phyloP scores from a whole-genome alignment of 2,329 filamentous ascomycete species.

The Talaromyces sp. region DNA sequence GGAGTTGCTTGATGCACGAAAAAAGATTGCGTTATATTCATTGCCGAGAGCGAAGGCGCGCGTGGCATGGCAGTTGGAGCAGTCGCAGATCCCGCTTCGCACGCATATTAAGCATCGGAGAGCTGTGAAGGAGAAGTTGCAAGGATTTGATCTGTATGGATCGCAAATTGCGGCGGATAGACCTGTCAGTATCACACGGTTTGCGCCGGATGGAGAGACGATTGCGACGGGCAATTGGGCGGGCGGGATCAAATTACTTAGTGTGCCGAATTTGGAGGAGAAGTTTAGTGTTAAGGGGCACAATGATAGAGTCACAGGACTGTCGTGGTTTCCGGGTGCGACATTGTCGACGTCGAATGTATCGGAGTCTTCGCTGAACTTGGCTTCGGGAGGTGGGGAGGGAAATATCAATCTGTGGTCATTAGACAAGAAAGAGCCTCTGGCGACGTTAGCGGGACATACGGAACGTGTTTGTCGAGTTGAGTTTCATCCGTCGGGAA shows the following conservation, averaged over 20 bases:
- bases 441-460: conserved; percentile 79
- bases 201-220: conserved; percentile 78
- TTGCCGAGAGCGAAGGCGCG: conserved; percentile 76
- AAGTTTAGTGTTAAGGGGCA: conserved; percentile 76
- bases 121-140: conserved; percentile 75
- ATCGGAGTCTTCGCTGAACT: conserved; percentile 70
- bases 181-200: conserved; percentile 85
- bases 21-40: conserved; percentile 77
- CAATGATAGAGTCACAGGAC: conserved; percentile 80
- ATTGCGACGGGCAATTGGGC: conserved; percentile 92
- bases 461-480: conserved; percentile 83
- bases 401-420: conserved; percentile 89
- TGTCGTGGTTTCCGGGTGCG: conserved; percentile 84
- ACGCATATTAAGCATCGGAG: conserved; percentile 93
- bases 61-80: conserved; percentile 71
- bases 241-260: conserved; percentile 80
- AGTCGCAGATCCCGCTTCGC: conserved; percentile 77
- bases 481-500: conserved; percentile 89
- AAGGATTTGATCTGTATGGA: conserved; percentile 84
- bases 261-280: conserved; percentile 76
- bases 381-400: conserved; percentile 87
- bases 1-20: conserved; percentile 70
- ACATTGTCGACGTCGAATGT: conserved; percentile 69
- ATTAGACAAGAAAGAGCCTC: conserved; percentile 75
- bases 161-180: conserved; percentile 90